Conservation (phyloP, 1,284 basidiomycete genomes). For the Pseudozyma thailandica region DNA sequence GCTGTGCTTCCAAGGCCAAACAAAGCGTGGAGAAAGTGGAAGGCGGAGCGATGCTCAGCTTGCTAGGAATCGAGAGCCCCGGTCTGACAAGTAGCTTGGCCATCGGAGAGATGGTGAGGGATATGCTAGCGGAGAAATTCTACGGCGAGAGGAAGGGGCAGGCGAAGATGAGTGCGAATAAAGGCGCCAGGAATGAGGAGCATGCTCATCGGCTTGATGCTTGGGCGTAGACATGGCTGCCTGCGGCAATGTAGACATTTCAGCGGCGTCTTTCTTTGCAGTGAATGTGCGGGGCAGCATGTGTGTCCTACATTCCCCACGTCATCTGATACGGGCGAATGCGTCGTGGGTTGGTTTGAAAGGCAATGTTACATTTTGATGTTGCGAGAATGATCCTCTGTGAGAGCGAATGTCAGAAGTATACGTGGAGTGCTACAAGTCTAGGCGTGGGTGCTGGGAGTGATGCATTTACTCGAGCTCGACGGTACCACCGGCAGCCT, state of each 20-base stretch:
- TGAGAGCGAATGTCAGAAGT: no score
- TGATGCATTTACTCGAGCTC: slow-evolving; percentile 69
- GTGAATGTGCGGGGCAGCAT: no score
- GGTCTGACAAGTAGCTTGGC: slow-evolving; percentile 72
- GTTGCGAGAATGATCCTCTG: neutral
- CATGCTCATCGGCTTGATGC: slow-evolving; percentile 45
- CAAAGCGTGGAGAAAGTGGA: slow-evolving; percentile 9
- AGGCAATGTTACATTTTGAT: neutral
- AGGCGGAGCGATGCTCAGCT: slow-evolving; percentile 62
- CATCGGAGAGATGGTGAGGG: slow-evolving; percentile 70
- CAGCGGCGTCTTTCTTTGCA: no score
- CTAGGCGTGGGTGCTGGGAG: neutral
- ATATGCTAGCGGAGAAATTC: slow-evolving; percentile 69
- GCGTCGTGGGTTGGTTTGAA: no score
- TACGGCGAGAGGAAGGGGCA: slow-evolving; percentile 63
- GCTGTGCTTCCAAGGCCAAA: slow-evolving; percentile 16
- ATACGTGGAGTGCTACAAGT: no score
- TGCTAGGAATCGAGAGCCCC: slow-evolving; percentile 73
- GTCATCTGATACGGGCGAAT: no score
- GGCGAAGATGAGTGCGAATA: slow-evolving; percentile 13
- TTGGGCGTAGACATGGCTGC: slow-evolving; percentile 33
- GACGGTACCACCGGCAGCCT: slow-evolving; percentile 87
- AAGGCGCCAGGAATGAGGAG: slow-evolving; percentile 58
- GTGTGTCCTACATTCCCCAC: no score
- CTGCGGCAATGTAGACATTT: neutral